Evolutionary conservation across 78 protist genomes (phyloP).

Genomic region (Polysphondylium violaceum): DNA sequence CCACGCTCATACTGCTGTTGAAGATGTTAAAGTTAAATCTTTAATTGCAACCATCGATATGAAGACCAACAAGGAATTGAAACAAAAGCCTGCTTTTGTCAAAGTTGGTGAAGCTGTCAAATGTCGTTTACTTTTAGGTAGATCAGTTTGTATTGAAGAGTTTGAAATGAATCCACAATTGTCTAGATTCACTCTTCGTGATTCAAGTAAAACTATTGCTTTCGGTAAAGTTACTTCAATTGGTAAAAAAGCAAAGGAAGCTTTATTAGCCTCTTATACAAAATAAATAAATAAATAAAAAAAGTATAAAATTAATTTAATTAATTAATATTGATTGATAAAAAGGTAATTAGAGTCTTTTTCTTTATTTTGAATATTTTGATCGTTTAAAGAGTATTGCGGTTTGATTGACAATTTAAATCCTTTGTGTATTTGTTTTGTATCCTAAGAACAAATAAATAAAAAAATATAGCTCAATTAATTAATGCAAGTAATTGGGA

Average conservation of each 20-base stretch:
- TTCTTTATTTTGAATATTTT: too few relatives aligned
- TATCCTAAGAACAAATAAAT: too few relatives aligned
- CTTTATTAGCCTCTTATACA: constrained; percentile 1
- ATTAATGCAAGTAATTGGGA: too few relatives aligned
- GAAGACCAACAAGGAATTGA: constrained; percentile 87
- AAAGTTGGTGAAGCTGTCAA: constrained; percentile 85
- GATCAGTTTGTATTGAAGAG: constrained; percentile 88
- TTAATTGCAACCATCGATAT: constrained; percentile 82
- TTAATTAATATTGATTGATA: too few relatives aligned
- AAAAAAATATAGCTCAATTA: too few relatives aligned
- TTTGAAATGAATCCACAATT: constrained; percentile 89
- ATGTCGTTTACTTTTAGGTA: constrained; percentile 78
- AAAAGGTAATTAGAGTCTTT: too few relatives aligned
- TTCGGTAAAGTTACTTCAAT: constrained; percentile 69
- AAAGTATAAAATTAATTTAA: too few relatives aligned
- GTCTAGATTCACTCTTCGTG: constrained; percentile 97
- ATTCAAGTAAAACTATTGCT: constrained; percentile 87
- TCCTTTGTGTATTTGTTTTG: too few relatives aligned
- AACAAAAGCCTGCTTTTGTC: constrained; percentile 91
- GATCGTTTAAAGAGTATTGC: too few relatives aligned
- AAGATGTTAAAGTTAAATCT: constrained; percentile 76
- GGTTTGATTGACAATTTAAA: too few relatives aligned
- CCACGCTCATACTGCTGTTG: constrained; percentile 92
- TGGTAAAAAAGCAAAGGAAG: constrained; percentile 74
- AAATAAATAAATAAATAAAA: too few relatives aligned